Percentiles rank a stretch among this genome's conserved stretches.
phyloP scores from a whole-genome alignment of 2,329 filamentous ascomycete genomes.

The Xylariaceae sp. region DNA sequence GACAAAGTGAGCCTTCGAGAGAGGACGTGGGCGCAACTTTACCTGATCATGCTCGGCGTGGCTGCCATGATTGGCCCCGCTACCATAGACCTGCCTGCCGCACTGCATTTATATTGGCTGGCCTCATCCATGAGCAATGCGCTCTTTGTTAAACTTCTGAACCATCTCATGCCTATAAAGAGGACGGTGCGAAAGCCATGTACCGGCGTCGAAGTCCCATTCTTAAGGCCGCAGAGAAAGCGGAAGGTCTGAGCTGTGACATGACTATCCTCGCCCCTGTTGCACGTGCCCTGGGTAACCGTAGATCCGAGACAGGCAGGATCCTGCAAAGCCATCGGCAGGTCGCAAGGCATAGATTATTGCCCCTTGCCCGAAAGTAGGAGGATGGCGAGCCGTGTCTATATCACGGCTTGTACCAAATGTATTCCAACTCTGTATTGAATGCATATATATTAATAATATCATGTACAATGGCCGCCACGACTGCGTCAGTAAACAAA shows the following conservation, averaged over 20 bases:
- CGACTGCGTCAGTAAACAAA: not conserved
- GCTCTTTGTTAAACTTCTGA: conserved; percentile 23
- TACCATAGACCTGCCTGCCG: conserved; percentile 40
- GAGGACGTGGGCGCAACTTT: conserved; percentile 21
- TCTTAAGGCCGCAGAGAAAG: conserved; percentile 21
- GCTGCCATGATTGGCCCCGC: conserved; percentile 34
- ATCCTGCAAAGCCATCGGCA: no score
- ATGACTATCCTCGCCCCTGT: not conserved
- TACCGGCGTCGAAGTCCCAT: conserved; percentile 17
- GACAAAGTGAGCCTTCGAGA: not conserved
- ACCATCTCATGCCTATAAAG: conserved; percentile 26
- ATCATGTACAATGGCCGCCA: not conserved
- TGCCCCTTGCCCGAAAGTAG: not conserved
- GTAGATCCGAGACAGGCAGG: no score
- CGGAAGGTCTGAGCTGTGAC: not conserved
- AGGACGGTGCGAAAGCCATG: conserved; percentile 17
- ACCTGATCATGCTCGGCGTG: conserved; percentile 31
- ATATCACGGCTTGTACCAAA: not conserved
- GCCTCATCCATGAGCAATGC: conserved; percentile 32
- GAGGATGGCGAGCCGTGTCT: not conserved
- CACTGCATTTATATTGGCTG: conserved; percentile 44
- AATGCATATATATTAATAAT: not conserved
- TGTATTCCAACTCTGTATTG: not conserved
- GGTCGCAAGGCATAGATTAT: not conserved
- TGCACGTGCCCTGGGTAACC: no score